Conservation (phyloP, 2,329 filamentous ascomycete genomes). For the Chlorencoelia australis region DNA sequence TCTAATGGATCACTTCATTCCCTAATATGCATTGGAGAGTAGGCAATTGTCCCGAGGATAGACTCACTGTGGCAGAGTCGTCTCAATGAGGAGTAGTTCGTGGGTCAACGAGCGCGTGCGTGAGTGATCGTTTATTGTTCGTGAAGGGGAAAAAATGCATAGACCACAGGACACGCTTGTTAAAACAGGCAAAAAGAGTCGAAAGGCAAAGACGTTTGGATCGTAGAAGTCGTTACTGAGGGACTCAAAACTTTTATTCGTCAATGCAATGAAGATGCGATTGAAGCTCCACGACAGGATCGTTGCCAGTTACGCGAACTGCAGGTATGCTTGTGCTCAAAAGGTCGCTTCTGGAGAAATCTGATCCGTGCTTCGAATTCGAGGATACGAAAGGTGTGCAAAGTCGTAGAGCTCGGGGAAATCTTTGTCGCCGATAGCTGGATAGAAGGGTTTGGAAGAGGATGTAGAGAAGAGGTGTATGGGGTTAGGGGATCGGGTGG, state of each 20-base stretch:
- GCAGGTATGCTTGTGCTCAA: slow-evolving; percentile 29
- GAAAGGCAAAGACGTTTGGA: slow-evolving; percentile 29
- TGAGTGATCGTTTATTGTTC: slow-evolving; percentile 20
- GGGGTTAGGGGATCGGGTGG: slow-evolving; percentile 10
- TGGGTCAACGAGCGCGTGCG: slow-evolving; percentile 19
- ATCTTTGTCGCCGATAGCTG: slow-evolving; percentile 8
- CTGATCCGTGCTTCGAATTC: slow-evolving; percentile 24
- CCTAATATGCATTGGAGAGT: too few relatives aligned
- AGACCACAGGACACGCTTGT: slow-evolving; percentile 21
- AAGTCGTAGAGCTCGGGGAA: slow-evolving; percentile 22
- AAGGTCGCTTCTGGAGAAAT: slow-evolving; percentile 21
- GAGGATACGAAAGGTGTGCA: slow-evolving; percentile 20
- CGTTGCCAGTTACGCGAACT: slow-evolving; percentile 24
- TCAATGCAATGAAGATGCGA: slow-evolving; percentile 28
- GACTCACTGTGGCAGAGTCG: too few relatives aligned
- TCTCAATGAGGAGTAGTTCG: too few relatives aligned
- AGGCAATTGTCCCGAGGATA: too few relatives aligned
- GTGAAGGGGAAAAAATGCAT: slow-evolving; percentile 21
- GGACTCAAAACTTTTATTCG: slow-evolving; percentile 19
- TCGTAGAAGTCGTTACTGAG: slow-evolving; percentile 35
- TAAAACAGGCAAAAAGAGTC: slow-evolving; percentile 21
- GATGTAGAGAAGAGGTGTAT: slow-evolving; percentile 9
- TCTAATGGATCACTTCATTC: too few relatives aligned
- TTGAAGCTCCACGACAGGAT: slow-evolving; percentile 26
- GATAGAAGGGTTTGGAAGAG: slow-evolving; percentile 2